A percentile compares a stretch with the other conserved stretches of the same genome.
These are phyloP conservation scores for Aspergillus candidus DNA, from an alignment of 2,329 filamentous ascomycete genomes.

Conservation along the genomic window DNA sequence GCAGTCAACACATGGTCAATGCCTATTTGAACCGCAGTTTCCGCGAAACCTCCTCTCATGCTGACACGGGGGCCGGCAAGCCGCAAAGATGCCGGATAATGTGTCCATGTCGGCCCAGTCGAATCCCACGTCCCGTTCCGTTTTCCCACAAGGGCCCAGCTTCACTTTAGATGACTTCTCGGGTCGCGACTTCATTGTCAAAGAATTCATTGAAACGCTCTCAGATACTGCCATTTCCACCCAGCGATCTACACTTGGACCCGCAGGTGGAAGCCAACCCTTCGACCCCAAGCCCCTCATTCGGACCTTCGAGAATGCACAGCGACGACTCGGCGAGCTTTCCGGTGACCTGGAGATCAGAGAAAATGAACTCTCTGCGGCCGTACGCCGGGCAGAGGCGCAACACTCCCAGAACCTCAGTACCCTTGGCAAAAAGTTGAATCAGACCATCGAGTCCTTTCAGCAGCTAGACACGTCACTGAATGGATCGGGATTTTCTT, in stretches of 20 bases:
- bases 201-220: slow-evolving; percentile 91
- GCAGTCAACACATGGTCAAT: too few species aligned
- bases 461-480: slow-evolving; percentile 81
- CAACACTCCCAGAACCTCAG: slow-evolving; percentile 90
- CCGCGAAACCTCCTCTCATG: slow-evolving; percentile 2
- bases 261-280: slow-evolving; percentile 38
- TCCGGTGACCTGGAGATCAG: slow-evolving; percentile 77
- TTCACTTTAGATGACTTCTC: slow-evolving; percentile 88
- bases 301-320: slow-evolving; percentile 77
- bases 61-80: slow-evolving; percentile 1
- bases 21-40: background rate
- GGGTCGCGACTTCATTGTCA: slow-evolving; percentile 90
- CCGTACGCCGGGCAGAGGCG: slow-evolving; percentile 82
- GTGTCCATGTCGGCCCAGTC: slow-evolving; percentile 37
- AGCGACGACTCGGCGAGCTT: slow-evolving; percentile 45
- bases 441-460: slow-evolving; percentile 87
- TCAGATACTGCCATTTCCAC: slow-evolving; percentile 74
- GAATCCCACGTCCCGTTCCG: slow-evolving; percentile 51
- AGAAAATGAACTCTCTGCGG: slow-evolving; percentile 84
- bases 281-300: slow-evolving; percentile 98
- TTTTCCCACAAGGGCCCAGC: slow-evolving; percentile 71
- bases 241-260: slow-evolving; percentile 63
- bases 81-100: slow-evolving; percentile 34
- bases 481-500: slow-evolving; percentile 51
- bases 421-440: slow-evolving; percentile 79